phyloP scores from a whole-genome alignment of 495 filamentous ascomycete species.

The Hyaloscypha finlandica region DNA sequence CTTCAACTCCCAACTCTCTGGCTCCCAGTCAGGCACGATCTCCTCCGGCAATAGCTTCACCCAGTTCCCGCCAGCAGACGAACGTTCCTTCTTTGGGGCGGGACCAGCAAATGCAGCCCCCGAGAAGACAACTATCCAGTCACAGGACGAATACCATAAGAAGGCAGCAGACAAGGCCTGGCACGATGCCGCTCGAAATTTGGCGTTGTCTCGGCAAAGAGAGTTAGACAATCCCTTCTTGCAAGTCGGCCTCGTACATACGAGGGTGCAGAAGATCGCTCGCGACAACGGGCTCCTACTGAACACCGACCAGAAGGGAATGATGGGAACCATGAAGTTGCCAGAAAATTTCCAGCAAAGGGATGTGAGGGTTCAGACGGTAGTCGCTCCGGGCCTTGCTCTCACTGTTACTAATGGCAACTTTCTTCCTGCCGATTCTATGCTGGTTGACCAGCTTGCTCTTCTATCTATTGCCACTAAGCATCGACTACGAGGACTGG shows the following conservation, averaged over 20 bases:
- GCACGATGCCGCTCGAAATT: constrained; percentile 44
- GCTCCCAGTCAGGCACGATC: constrained; percentile 45
- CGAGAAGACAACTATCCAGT: constrained; percentile 46
- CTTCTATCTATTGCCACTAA: constrained; percentile 75
- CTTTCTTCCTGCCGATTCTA: constrained; percentile 65
- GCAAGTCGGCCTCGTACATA: constrained; percentile 40
- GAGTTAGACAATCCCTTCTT: constrained; percentile 40
- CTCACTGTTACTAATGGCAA: constrained; percentile 60
- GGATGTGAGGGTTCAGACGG: constrained; percentile 35
- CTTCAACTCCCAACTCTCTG: constrained; percentile 47
- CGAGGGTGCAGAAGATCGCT: constrained; percentile 60
- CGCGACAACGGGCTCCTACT: constrained; percentile 57
- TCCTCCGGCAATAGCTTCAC: constrained; percentile 50
- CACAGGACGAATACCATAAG: constrained; percentile 53
- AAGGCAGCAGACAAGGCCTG: constrained; percentile 48
- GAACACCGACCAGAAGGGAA: constrained; percentile 50
- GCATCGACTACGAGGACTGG: constrained; percentile 64
- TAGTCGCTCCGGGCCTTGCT: constrained; percentile 52
- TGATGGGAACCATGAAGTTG: constrained; percentile 44
- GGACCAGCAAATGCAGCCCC: constrained; percentile 57
- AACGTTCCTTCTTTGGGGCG: constrained; percentile 57
- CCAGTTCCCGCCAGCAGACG: constrained; percentile 48
- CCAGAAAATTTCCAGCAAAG: constrained; percentile 50
- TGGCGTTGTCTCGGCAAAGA: constrained; percentile 44
- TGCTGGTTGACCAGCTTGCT: constrained; percentile 71